These are phyloP conservation scores for Mycena albidolilacea DNA, from an alignment of 768 basidiomycete genomes.

Conservation along the genomic window DNA sequence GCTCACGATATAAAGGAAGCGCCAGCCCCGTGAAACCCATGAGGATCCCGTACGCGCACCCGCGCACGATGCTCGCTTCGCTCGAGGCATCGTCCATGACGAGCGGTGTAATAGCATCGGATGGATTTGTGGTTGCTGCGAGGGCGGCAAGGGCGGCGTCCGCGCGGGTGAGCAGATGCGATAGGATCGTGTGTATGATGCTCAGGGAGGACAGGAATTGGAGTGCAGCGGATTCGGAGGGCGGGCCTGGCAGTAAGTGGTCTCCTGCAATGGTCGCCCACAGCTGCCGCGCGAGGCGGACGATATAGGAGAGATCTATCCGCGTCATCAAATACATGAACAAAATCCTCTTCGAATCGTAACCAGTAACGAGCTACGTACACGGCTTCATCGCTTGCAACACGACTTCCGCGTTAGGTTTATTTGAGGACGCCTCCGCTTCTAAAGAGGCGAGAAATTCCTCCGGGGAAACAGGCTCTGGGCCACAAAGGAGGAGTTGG, in stretches of 20 bases:
- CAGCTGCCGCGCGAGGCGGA: not conserved
- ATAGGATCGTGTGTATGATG: not conserved
- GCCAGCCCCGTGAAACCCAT: not conserved
- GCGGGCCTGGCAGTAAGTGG: not conserved
- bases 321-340: too few relatives aligned
- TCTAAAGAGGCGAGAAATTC: not conserved
- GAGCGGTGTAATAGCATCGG: too few relatives aligned
- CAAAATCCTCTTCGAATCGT: too few relatives aligned
- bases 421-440: not conserved
- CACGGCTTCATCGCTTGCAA: not conserved
- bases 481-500: not conserved
- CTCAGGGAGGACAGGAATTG: not conserved
- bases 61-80: not conserved
- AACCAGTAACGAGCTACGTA: not conserved
- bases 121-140: not conserved
- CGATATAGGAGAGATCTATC: not conserved
- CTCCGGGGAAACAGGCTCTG: not conserved
- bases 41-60: not conserved
- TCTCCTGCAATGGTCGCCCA: slow-evolving; percentile 4
- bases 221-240: not conserved
- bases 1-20: not conserved
- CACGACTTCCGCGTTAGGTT: not conserved
- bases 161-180: not conserved
- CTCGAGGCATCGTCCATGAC: not conserved
- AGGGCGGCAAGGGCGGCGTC: not conserved